A percentile compares a stretch with the other conserved stretches of the same genome.
Evolutionary conservation across 441 rosid genomes (phyloP).

Genomic region (Erodium texanum): DNA sequence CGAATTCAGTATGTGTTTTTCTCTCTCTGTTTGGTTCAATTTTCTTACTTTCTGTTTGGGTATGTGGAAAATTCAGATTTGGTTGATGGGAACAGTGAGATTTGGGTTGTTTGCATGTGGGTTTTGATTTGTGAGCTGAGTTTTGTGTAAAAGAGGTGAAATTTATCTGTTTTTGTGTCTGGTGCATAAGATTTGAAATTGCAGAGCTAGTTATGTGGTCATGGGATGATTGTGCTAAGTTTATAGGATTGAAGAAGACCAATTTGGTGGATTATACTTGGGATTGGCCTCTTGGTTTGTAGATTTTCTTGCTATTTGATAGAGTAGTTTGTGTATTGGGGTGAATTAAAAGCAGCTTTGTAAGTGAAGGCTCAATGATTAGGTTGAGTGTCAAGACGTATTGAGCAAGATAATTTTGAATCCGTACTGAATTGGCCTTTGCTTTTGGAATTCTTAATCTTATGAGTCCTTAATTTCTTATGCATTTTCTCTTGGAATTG

Average conservation of each 20-base stretch:
- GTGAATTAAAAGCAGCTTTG: neutral
- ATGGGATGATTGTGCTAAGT: no score
- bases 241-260: neutral
- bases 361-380: neutral
- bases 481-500: slow-evolving; percentile 11
- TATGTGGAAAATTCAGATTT: neutral
- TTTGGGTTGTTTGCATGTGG: neutral
- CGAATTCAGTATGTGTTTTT: slow-evolving; percentile 23
- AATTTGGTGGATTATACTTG: neutral
- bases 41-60: neutral
- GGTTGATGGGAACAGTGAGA: neutral
- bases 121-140: neutral
- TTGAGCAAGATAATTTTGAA: neutral
- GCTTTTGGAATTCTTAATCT: neutral
- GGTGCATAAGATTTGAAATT: neutral
- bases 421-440: neutral
- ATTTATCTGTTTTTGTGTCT: neutral
- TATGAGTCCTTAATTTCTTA: neutral
- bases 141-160: neutral
- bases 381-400: neutral
- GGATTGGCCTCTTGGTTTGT: neutral
- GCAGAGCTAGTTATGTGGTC: neutral
- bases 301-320: neutral
- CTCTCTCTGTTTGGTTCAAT: neutral
- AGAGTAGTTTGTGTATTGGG: neutral